phyloP scores from a whole-genome alignment of 2,329 filamentous ascomycete species.

The Colletotrichum sp. region DNA sequence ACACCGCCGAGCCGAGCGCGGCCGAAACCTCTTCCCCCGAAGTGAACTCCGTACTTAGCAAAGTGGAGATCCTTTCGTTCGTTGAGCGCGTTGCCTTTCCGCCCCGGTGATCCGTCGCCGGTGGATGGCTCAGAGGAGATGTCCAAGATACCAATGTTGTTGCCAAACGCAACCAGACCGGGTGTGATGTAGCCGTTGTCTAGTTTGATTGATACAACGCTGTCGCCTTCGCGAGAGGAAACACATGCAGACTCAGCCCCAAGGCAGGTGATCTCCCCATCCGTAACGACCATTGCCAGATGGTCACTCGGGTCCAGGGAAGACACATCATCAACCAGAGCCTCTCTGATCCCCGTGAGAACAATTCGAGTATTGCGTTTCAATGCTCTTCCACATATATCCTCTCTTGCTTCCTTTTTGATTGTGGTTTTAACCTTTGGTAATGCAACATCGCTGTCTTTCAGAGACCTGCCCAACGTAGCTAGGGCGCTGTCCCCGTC shows the following conservation, averaged over 20 bases:
- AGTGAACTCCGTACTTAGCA: slow-evolving; percentile 43
- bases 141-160: slow-evolving; percentile 52
- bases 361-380: not conserved
- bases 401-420: not conserved
- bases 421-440: not conserved
- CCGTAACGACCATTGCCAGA: not conserved
- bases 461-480: rapidly evolving
- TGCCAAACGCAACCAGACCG: slow-evolving; percentile 52
- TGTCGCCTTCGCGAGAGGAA: not conserved
- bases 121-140: slow-evolving; percentile 49
- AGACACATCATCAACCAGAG: not conserved
- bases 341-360: not conserved
- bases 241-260: not conserved
- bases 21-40: slow-evolving; percentile 43
- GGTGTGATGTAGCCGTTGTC: slow-evolving; percentile 52
- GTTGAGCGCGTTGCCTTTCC: slow-evolving; percentile 21
- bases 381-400: not conserved
- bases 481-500: not conserved
- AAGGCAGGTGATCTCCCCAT: not conserved
- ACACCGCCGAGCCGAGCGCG: slow-evolving; percentile 48
- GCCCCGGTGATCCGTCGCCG: slow-evolving; percentile 46
- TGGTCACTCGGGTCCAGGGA: too few relatives aligned
- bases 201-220: slow-evolving; percentile 34
- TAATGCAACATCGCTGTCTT: not conserved
- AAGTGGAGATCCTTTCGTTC: slow-evolving; percentile 33